Conservation (phyloP, 208 protist species). For the Acanthamoeba culbertsoni region DNA sequence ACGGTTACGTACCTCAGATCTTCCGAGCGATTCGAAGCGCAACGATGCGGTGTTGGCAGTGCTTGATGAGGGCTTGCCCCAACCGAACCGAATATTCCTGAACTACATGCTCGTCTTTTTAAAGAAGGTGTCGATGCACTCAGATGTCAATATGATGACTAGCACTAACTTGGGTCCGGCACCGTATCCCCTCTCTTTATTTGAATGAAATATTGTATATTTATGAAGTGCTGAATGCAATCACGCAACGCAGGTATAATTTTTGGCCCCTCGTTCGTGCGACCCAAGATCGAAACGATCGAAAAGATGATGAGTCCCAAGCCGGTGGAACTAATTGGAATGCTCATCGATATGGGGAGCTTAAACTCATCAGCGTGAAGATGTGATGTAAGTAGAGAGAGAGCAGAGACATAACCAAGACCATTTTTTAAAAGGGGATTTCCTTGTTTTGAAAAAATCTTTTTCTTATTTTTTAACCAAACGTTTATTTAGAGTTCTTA, state of each 20-base stretch:
- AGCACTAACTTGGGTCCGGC: background rate
- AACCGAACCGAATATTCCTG: background rate
- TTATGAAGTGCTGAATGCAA: background rate
- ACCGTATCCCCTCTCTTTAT: background rate
- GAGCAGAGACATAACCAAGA: too few relatives aligned
- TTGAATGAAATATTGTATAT: background rate
- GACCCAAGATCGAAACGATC: background rate
- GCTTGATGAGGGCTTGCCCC: background rate
- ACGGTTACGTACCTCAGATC: too few relatives aligned
- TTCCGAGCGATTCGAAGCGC: background rate
- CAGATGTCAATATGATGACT: background rate
- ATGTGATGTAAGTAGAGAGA: too few relatives aligned
- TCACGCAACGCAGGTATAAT: background rate
- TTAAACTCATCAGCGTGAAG: too few relatives aligned
- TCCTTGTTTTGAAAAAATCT: background rate
- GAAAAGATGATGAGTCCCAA: conserved; percentile 12
- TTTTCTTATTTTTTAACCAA: background rate
- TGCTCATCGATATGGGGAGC: background rate
- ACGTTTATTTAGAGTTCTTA: background rate
- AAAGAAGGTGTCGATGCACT: background rate
- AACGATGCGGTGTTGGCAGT: background rate
- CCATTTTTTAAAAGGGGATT: too few relatives aligned
- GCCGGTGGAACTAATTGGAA: background rate
- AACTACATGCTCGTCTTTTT: conserved; percentile 1
- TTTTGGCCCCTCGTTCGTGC: background rate